These are phyloP conservation scores for Ogataea methylovora DNA, from an alignment of 805 yeast genomes.

Conservation along the genomic window DNA sequence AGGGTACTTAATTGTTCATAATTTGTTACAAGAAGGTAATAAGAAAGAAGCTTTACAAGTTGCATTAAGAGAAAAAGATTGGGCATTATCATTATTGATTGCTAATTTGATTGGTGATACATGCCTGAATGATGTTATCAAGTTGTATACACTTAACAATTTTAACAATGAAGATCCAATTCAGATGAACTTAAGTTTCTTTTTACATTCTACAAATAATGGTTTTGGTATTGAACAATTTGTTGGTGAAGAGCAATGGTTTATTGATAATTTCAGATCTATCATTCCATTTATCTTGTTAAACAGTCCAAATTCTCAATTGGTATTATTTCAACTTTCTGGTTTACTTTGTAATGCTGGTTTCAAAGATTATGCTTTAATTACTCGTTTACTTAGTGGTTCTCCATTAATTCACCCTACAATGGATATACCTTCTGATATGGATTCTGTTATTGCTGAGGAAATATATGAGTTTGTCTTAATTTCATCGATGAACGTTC, in stretches of 20 bases:
- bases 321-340: slow-evolving; percentile 25
- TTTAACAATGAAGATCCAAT: slow-evolving; percentile 14
- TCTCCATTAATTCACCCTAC: slow-evolving; percentile 15
- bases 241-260: slow-evolving; percentile 19
- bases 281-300: slow-evolving; percentile 23
- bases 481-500: slow-evolving; percentile 23
- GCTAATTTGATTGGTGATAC: slow-evolving; percentile 61
- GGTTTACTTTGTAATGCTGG: slow-evolving; percentile 27
- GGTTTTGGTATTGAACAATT: slow-evolving; percentile 12
- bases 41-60: slow-evolving; percentile 56
- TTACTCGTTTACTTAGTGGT: slow-evolving; percentile 27
- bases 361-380: slow-evolving; percentile 30
- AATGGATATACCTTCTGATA: slow-evolving; percentile 13
- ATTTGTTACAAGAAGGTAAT: slow-evolving; percentile 51
- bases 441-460: slow-evolving; percentile 46
- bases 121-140: slow-evolving; percentile 36
- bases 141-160: slow-evolving; percentile 19
- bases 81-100: slow-evolving; percentile 70
- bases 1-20: slow-evolving; percentile 22
- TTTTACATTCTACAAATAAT: slow-evolving; percentile 15
- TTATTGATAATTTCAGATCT: slow-evolving; percentile 20
- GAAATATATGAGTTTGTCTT: slow-evolving; percentile 62
- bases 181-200: slow-evolving; percentile 21
- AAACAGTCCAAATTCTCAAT: slow-evolving; percentile 16
- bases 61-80: slow-evolving; percentile 59